These are phyloP conservation scores for Hirsutella rhossiliensis DNA, from an alignment of 2,329 filamentous ascomycete species.

Conservation along the genomic window DNA sequence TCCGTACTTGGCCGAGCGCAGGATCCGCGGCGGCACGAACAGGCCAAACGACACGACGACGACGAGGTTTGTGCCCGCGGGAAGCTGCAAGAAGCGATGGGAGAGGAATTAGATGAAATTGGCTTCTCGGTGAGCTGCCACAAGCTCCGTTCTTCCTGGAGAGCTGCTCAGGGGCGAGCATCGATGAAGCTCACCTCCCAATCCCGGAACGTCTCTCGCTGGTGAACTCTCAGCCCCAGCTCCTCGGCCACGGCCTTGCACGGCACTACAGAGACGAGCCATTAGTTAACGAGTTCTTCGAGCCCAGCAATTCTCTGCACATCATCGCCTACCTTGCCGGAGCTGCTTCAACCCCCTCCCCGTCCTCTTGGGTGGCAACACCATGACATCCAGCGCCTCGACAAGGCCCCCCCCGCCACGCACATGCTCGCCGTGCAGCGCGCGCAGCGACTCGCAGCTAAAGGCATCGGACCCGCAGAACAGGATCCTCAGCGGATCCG, in stretches of 20 bases:
- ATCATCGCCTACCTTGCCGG: conserved; percentile 44
- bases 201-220: conserved; percentile 68
- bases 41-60: conserved; percentile 91
- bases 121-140: not conserved
- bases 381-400: conserved; percentile 73
- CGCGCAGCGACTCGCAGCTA: conserved; percentile 64
- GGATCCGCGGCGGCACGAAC: conserved; percentile 67
- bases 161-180: no score
- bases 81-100: conserved; percentile 32
- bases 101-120: not conserved
- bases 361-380: conserved; percentile 63
- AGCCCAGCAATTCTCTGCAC: no score
- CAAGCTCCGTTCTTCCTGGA: no score
- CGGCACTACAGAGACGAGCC: conserved; percentile 42
- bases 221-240: conserved; percentile 56
- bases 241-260: conserved; percentile 53
- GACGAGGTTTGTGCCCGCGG: conserved; percentile 58
- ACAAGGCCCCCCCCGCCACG: conserved; percentile 40
- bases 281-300: no score
- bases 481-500: conserved; percentile 63
- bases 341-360: conserved; percentile 62
- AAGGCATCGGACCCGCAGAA: conserved; percentile 94
- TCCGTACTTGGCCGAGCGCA: conserved; percentile 61
- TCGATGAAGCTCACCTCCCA: conserved; percentile 51
- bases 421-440: conserved; percentile 50